Conservation (phyloP, 1,284 basidiomycete species). For the Cystobasidium pallidum region DNA sequence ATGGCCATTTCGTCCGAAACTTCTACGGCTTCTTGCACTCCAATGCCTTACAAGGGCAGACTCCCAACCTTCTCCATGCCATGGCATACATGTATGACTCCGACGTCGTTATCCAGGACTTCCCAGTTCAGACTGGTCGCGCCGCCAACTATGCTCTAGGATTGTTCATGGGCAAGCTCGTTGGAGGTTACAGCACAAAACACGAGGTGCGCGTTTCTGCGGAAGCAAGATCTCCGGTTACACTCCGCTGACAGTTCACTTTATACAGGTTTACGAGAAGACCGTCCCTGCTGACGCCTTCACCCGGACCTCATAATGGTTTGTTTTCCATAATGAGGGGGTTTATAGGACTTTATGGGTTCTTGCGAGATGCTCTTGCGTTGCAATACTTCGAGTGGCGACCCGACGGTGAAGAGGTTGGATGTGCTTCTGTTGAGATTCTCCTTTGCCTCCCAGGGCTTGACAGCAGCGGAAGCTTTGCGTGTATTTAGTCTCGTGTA, state of each 20-base stretch:
- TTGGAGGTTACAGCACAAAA: constrained; percentile 38
- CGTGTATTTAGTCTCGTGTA: too few relatives aligned
- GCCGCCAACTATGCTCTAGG: constrained; percentile 31
- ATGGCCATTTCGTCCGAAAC: constrained; percentile 55
- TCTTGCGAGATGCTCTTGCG: background rate
- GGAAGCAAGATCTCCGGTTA: too few relatives aligned
- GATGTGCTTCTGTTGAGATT: background rate
- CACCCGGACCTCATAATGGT: background rate
- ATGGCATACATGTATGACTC: constrained; percentile 42
- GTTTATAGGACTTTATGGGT: background rate
- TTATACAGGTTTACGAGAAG: constrained; percentile 25
- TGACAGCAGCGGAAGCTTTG: too few relatives aligned
- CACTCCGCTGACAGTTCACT: background rate
- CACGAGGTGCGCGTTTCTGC: constrained; percentile 21
- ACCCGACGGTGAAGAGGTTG: background rate
- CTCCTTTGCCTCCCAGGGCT: too few relatives aligned
- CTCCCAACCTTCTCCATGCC: constrained; percentile 29
- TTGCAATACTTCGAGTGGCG: background rate
- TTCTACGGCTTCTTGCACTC: constrained; percentile 47
- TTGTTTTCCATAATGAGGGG: background rate
- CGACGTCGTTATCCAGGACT: constrained; percentile 41
- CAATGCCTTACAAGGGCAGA: constrained; percentile 36
- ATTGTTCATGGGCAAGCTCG: constrained; percentile 25
- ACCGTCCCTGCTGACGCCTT: constrained; percentile 17
- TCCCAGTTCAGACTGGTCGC: constrained; percentile 34